Evolutionary conservation across 768 basidiomycete genomes (phyloP).

Genomic region (Podaxis mareebaensis): DNA sequence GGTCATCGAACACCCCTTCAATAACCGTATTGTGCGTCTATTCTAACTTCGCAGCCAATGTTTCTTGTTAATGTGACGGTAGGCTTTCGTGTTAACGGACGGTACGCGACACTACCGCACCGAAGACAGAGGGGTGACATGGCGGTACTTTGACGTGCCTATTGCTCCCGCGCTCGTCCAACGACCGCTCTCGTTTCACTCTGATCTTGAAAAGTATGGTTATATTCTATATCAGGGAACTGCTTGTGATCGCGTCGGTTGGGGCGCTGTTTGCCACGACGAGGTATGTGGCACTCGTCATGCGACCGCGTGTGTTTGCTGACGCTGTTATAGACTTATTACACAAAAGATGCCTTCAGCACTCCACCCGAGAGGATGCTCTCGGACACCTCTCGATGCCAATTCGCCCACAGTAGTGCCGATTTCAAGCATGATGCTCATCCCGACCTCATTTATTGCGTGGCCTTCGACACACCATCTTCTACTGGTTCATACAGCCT

Average conservation of each 20-base stretch:
- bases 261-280: conserved; percentile 65
- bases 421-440: conserved; percentile 82
- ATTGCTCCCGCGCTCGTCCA: conserved; percentile 55
- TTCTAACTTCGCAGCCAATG: background rate
- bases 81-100: conserved; percentile 88
- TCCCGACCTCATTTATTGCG: conserved; percentile 81
- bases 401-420: conserved; percentile 85
- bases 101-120: conserved; percentile 84
- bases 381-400: conserved; percentile 72
- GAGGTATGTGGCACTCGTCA: conserved; percentile 48
- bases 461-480: conserved; percentile 73
- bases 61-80: conserved; percentile 7
- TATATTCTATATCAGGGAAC: conserved; percentile 82
- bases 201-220: conserved; percentile 66
- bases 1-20: conserved; percentile 86
- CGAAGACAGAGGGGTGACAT: conserved; percentile 82
- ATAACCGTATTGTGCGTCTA: conserved; percentile 68
- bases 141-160: conserved; percentile 79
- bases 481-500: conserved; percentile 49
- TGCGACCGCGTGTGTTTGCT: conserved; percentile 8
- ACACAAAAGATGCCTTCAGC: conserved; percentile 83
- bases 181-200: conserved; percentile 85
- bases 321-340: conserved; percentile 65
- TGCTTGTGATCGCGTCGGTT: conserved; percentile 54
- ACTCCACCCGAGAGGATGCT: conserved; percentile 60